Conservation (phyloP, 306 rosid genomes). For the Pyrus communis region DNA sequence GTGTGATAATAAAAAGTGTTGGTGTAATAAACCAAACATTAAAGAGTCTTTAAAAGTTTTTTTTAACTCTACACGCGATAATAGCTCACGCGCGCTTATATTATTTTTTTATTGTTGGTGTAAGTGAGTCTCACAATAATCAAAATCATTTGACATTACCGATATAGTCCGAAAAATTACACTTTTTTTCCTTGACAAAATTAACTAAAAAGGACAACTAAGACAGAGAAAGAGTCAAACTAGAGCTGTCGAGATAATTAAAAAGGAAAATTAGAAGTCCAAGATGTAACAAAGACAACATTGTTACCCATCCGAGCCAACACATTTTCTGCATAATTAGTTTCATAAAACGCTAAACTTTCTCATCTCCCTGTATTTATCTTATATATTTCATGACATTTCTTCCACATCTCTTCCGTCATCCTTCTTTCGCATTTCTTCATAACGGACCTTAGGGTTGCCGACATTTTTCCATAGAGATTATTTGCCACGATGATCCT, state of each 20-base stretch:
- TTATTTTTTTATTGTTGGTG: no score
- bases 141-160: not conserved
- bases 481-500: not conserved
- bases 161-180: accelerated
- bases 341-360: not conserved
- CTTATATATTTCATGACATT: no score
- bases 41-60: not conserved
- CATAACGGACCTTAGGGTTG: no score
- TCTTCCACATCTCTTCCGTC: no score
- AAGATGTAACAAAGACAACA: not conserved
- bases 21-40: not conserved
- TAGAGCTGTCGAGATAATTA: not conserved
- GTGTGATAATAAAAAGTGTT: not conserved
- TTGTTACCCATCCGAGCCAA: not conserved
- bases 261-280: not conserved
- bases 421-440: no score
- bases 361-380: no score
- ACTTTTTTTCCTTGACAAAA: not conserved
- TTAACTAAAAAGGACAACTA: not conserved
- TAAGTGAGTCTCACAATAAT: no score
- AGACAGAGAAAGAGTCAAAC: not conserved
- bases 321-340: not conserved
- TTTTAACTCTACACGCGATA: not conserved
- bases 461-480: no score
- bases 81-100: accelerated